Percentiles rank a stretch among this genome's conserved stretches.
phyloP scores from a whole-genome alignment of 352 stramenopile species.

The Globisporangium solare region DNA sequence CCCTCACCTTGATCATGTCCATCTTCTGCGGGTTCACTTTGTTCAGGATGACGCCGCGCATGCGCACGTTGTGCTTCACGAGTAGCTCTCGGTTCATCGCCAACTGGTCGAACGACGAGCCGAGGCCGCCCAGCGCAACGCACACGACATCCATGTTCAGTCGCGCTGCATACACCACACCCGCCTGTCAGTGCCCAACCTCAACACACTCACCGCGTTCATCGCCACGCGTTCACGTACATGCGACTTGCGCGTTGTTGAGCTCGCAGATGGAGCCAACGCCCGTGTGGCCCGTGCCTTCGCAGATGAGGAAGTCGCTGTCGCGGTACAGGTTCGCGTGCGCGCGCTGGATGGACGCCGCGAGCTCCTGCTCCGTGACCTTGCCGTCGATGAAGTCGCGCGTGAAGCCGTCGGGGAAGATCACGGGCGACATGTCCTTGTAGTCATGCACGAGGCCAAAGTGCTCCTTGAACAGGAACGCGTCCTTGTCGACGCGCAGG shows the following conservation, averaged over 20 bases:
- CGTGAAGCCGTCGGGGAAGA: slow-evolving; percentile 96
- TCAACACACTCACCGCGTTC: too few species aligned
- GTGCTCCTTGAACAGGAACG: slow-evolving; percentile 94
- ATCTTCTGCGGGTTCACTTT: slow-evolving; percentile 88
- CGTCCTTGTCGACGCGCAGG: slow-evolving; percentile 91
- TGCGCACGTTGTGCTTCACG: slow-evolving; percentile 65
- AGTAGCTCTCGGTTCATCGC: slow-evolving; percentile 83
- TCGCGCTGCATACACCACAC: slow-evolving; percentile 35
- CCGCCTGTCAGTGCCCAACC: not conserved
- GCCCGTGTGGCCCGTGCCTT: slow-evolving; percentile 93
- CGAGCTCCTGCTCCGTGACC: slow-evolving; percentile 79
- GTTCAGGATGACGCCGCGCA: slow-evolving; percentile 84
- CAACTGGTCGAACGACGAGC: slow-evolving; percentile 83
- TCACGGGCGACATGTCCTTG: slow-evolving; percentile 95
- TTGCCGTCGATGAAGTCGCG: slow-evolving; percentile 96
- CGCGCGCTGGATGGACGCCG: slow-evolving; percentile 71
- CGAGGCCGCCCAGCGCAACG: slow-evolving; percentile 70
- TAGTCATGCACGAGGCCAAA: slow-evolving; percentile 96
- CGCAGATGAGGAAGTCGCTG: slow-evolving; percentile 93
- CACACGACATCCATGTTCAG: slow-evolving; percentile 81
- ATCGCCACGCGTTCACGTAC: slow-evolving; percentile 21
- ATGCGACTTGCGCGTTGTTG: slow-evolving; percentile 88
- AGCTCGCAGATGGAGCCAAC: slow-evolving; percentile 89
- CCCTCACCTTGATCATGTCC: slow-evolving; percentile 83
- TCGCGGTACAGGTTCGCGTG: slow-evolving; percentile 74